Conservation (phyloP, 139 green algal genomes). For the Raphidocelis subcapitata region DNA sequence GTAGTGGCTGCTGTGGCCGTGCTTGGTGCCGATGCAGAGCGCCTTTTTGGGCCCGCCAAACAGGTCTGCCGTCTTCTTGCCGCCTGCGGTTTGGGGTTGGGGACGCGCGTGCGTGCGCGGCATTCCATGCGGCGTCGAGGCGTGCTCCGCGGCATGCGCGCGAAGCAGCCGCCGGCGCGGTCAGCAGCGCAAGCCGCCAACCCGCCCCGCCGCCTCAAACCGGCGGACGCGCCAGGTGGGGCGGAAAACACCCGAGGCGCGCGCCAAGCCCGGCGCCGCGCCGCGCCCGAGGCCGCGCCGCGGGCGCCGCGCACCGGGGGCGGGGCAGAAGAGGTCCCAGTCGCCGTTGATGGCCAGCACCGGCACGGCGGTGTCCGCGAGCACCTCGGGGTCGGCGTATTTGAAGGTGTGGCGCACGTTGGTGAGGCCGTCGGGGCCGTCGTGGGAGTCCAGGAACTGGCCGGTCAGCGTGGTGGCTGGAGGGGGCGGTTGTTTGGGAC, state of each 20-base stretch:
- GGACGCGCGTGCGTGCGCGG: too few relatives aligned
- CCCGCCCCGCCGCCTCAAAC: too few relatives aligned
- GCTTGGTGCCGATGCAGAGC: slow-evolving; percentile 13
- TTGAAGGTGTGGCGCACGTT: background rate
- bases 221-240: too few relatives aligned
- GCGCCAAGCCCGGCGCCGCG: too few relatives aligned
- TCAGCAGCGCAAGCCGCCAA: too few relatives aligned
- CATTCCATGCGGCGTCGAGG: too few relatives aligned
- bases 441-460: slow-evolving; percentile 26
- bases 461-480: too few relatives aligned
- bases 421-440: slow-evolving; percentile 1
- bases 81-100: background rate
- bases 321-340: slow-evolving; percentile 31
- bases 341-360: slow-evolving; percentile 21
- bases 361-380: background rate
- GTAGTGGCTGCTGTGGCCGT: slow-evolving; percentile 5
- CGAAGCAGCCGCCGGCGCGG: too few relatives aligned
- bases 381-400: slow-evolving; percentile 18
- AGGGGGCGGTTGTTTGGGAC: too few relatives aligned
- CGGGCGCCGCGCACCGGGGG: background rate
- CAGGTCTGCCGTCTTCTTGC: slow-evolving; percentile 14
- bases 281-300: too few relatives aligned
- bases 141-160: too few relatives aligned
- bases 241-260: too few relatives aligned
- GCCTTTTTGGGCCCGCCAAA: slow-evolving; percentile 12